These are phyloP conservation scores for Penicillium tannophilum DNA, from an alignment of 495 filamentous ascomycete genomes.

Conservation along the genomic window DNA sequence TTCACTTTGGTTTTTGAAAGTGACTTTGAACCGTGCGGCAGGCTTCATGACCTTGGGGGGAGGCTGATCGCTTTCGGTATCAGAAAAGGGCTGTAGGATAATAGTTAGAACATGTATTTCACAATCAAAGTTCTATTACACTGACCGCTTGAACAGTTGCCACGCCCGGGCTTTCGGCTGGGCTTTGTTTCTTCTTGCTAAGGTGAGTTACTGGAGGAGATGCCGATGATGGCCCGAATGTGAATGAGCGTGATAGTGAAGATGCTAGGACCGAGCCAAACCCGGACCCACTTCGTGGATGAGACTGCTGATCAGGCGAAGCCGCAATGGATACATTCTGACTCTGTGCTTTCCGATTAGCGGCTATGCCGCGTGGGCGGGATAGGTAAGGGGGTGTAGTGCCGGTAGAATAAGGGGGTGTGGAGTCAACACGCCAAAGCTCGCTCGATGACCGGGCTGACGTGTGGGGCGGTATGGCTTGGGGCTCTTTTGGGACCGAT, in stretches of 20 bases:
- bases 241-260: conserved; percentile 71
- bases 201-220: conserved; percentile 58
- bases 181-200: conserved; percentile 63
- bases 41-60: conserved; percentile 27
- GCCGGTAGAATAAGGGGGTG: conserved; percentile 58
- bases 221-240: conserved; percentile 64
- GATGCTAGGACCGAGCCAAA: conserved; percentile 65
- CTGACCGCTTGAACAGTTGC: conserved; percentile 63
- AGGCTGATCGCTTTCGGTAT: conserved; percentile 47
- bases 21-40: conserved; percentile 54
- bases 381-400: conserved; percentile 64
- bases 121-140: conserved; percentile 48
- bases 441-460: conserved; percentile 50
- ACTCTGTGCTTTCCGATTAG: conserved; percentile 41
- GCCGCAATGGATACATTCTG: conserved; percentile 64
- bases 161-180: conserved; percentile 65
- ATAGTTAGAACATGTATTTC: background rate
- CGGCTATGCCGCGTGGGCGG: conserved; percentile 33
- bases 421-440: conserved; percentile 45
- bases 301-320: conserved; percentile 66
- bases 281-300: conserved; percentile 44
- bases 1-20: conserved; percentile 71
- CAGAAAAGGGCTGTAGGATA: conserved; percentile 39
- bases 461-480: conserved; percentile 59
- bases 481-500: conserved; percentile 61